Percentiles rank a stretch among this genome's conserved stretches.
Evolutionary conservation across 768 basidiomycete genomes (phyloP).

Genomic region (Hypholoma sublateritium): DNA sequence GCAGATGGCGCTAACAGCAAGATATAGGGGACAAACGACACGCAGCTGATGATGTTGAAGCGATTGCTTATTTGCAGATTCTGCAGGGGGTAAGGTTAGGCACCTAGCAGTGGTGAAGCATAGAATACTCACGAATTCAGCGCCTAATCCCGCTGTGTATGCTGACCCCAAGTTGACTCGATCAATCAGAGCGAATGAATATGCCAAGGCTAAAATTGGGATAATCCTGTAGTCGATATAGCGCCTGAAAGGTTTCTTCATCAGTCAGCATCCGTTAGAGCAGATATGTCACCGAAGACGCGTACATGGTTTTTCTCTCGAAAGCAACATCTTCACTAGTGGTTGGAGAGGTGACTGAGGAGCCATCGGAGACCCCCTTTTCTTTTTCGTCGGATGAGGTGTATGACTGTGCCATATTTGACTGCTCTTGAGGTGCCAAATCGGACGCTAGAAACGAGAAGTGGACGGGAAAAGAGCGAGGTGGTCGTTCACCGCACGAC

Average conservation of each 20-base stretch:
- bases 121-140: slow-evolving; percentile 27
- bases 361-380: slow-evolving; percentile 17
- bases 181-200: slow-evolving; percentile 44
- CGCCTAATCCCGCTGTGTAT: slow-evolving; percentile 43
- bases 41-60: slow-evolving; percentile 40
- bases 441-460: not conserved
- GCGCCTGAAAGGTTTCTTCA: slow-evolving; percentile 27
- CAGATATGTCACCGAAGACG: not conserved
- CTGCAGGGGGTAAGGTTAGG: slow-evolving; percentile 14
- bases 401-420: not conserved
- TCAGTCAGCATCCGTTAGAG: not conserved
- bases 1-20: slow-evolving; percentile 31
- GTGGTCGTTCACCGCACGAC: too few relatives aligned
- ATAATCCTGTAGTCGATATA: slow-evolving; percentile 42
- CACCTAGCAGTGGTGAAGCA: not conserved
- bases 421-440: not conserved
- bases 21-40: slow-evolving; percentile 47
- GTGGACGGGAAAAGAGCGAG: not conserved
- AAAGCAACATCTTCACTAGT: slow-evolving; percentile 24
- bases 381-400: slow-evolving; percentile 4
- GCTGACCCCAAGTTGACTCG: slow-evolving; percentile 44
- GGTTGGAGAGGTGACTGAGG: slow-evolving; percentile 19
- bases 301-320: slow-evolving; percentile 38
- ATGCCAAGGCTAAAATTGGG: slow-evolving; percentile 39
- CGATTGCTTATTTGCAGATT: slow-evolving; percentile 32